Evolutionary conservation across 1,139 yeast species (phyloP).

Genomic region (Candida sp.): DNA sequence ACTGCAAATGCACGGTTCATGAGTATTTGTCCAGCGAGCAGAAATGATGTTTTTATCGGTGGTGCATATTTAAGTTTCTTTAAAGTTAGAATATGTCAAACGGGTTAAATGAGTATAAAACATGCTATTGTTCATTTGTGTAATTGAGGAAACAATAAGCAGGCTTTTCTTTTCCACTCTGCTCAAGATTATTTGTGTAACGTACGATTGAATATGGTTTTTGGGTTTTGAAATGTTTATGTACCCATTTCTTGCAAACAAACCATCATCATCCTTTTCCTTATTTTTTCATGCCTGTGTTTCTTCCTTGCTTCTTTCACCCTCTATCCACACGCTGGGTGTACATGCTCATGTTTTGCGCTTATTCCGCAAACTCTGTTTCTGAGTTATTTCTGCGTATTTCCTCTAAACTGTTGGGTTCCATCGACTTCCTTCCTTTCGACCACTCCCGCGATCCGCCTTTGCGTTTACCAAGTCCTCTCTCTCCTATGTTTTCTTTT

Average conservation of each 20-base stretch:
- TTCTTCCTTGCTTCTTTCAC: too few relatives aligned
- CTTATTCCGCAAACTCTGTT: background rate
- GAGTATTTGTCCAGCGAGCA: too few relatives aligned
- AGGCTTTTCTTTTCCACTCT: background rate
- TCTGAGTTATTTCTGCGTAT: too few relatives aligned
- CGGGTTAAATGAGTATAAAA: background rate
- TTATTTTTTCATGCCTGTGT: too few relatives aligned
- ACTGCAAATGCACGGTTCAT: background rate
- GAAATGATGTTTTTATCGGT: background rate
- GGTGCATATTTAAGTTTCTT: background rate
- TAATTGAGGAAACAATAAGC: background rate
- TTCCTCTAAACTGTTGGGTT: background rate
- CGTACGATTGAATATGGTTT: background rate
- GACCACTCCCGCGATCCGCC: too few relatives aligned
- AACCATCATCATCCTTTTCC: too few relatives aligned
- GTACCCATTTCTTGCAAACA: too few relatives aligned
- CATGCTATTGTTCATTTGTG: background rate
- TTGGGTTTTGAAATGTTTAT: too few relatives aligned
- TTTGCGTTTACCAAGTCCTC: too few relatives aligned
- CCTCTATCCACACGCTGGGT: too few relatives aligned
- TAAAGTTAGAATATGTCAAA: background rate
- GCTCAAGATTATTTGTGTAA: background rate
- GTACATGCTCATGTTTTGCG: background rate
- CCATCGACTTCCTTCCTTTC: background rate
- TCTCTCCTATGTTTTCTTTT: too few relatives aligned